phyloP scores from a whole-genome alignment of 2,329 filamentous ascomycete genomes.

The Diaporthe destruens region DNA sequence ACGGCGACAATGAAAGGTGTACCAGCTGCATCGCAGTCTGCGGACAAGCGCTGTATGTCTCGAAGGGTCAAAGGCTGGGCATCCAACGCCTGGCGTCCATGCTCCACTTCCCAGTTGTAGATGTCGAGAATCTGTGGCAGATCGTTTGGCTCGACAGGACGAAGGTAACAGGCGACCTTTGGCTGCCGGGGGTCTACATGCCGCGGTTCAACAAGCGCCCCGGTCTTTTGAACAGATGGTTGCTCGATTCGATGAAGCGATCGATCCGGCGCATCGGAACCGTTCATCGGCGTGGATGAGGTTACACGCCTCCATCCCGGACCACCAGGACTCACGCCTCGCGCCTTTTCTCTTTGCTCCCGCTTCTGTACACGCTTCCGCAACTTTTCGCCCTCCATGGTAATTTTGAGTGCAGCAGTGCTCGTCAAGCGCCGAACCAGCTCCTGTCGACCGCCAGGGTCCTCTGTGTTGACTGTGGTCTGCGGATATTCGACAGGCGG shows the following conservation, averaged over 20 bases:
- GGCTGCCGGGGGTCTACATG: neutral
- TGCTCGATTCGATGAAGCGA: neutral
- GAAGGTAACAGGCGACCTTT: slow-evolving; percentile 33
- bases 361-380: slow-evolving; percentile 16
- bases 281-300: neutral
- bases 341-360: neutral
- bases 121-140: slow-evolving; percentile 35
- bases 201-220: neutral
- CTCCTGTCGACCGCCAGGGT: neutral
- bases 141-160: slow-evolving; percentile 37
- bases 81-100: slow-evolving; percentile 41
- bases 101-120: slow-evolving; percentile 43
- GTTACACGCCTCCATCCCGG: neutral
- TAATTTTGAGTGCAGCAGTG: slow-evolving; percentile 16
- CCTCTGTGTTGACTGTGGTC: slow-evolving; percentile 27
- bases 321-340: neutral
- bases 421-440: slow-evolving; percentile 5
- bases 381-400: slow-evolving; percentile 20
- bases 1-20: slow-evolving; percentile 41
- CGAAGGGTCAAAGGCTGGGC: slow-evolving; percentile 24
- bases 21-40: slow-evolving; percentile 16
- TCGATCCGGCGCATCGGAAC: no score
- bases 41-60: slow-evolving; percentile 34
- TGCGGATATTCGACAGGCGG: slow-evolving; percentile 38
- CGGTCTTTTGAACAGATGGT: neutral